Base-by-base conservation (phyloP, 2,329 filamentous ascomycete species). In the Fusarium tupiense region DNA sequence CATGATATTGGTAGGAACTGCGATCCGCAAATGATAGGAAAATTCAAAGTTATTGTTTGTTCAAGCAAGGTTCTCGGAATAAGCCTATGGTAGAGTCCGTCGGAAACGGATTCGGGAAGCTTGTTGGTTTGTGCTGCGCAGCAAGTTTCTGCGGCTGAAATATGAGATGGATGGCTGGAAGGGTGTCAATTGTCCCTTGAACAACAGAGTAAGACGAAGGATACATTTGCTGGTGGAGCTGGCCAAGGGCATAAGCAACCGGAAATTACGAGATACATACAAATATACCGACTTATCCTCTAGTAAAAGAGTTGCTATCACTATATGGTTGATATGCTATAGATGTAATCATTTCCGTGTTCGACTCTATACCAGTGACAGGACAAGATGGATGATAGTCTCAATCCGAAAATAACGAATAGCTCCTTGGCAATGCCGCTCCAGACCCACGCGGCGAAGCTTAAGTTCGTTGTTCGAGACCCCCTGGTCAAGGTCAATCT, bases 401-500 rank as follows among this genome's bases (percentile, higher is more conserved):
- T 43, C 37, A 57, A 44, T 64, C 71, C 58, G 49, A 72, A 71
- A 68, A 73, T 73, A 58, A 61, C 50, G 50, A 69, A 73, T 60
- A 74, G 47, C 52, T 35, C 37, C 71, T 69, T 74, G 67, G 54
- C 71, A 71, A 64, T 58, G 59, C 47, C 37, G 66, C 47, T 66
- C 50, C 31, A 37, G 61, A 73, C 76, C 76, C 76, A 77, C 74
- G 72, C 69, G 44, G 71, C 71, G 73, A 77, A 77, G 75, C 75
- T 77, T 77, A 75, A 77, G 73, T 76, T 77, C 64, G 61, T 67
- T 71, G 63, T 76, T 75, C 67, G 64, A 73, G 73, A 69, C 73
- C 63, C 44, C 76, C 75, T 69, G 54, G 73, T 68, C 62, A 54
- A 31, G 61, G 58, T 38, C 68, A 72, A 72, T 72, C 64, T 70